Base-by-base conservation (phyloP, 1,284 basidiomycete species). In the Baeospora myosura region DNA sequence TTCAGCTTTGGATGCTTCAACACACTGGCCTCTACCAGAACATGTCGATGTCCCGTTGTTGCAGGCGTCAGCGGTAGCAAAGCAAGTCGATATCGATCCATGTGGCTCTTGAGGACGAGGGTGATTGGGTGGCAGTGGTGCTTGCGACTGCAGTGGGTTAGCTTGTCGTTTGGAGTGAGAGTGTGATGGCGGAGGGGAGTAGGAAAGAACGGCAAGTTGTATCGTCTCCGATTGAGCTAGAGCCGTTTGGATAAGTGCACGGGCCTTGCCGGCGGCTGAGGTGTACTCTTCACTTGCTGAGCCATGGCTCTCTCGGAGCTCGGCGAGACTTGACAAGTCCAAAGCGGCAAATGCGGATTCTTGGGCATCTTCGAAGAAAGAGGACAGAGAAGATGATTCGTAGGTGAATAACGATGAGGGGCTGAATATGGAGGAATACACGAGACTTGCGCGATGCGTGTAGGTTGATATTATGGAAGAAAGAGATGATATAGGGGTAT, bases 21-120 rank as follows among this genome's bases (percentile, higher is more conserved):
- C 66, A 51, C 88, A 90, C 46, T 72, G 53, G 0, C 88, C 88
- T 36, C 76, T 71, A 3, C 82, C 81, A 7, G 79, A 83, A 58
- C 88, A 90, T 14, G 65, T 55, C 37, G 65, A 67, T 3, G 87
- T 90, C 31, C 65, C 64, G 50, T 81, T 76, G 14, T 56, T 64
- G 57, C 87, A 90, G 0, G 67, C 60, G 16, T 76, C 68, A 16
- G 62, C 59, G 21, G 71, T 70, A 0, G 62, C 52, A 55, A 76
- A 80, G 62, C 87, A 90, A 4, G 76, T 74, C n/a, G 80, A 76
- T 23, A 79, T 59, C 22, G 72, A 71, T 40, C 72, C 71, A 42
- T 81, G 71, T 5, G 79, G 76, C 54, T 73, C 65, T 48, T 74
- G 69, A 4, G 75, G 72, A 1, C 67, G 58, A 0, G 72, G 66